These are phyloP conservation scores for Tulasnella sp. DNA, from an alignment of 768 basidiomycete species.

Conservation along the genomic window DNA sequence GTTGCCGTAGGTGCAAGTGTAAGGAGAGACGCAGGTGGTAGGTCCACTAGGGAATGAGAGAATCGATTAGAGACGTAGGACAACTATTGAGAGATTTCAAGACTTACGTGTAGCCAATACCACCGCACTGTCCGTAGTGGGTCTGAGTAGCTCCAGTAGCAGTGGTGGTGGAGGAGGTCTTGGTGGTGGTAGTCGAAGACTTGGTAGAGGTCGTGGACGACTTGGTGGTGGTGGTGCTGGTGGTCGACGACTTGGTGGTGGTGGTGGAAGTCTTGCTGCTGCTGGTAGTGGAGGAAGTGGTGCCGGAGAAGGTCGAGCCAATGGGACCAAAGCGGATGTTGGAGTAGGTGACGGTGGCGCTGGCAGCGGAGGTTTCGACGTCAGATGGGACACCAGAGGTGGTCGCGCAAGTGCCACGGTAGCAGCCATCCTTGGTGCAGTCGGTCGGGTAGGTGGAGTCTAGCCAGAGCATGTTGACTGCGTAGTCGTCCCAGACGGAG, in stretches of 20 bases:
- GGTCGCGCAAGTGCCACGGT: slow-evolving; percentile 20
- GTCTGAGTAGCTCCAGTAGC: slow-evolving; percentile 6
- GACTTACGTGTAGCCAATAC: slow-evolving; percentile 19
- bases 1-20: slow-evolving; percentile 15
- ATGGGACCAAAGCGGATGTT: slow-evolving; percentile 22
- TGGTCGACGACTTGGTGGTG: neutral
- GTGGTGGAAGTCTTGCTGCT: neutral
- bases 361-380: slow-evolving; percentile 5
- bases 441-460: slow-evolving; percentile 18
- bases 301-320: slow-evolving; percentile 11
- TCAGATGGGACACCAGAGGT: slow-evolving; percentile 17
- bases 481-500: slow-evolving; percentile 49
- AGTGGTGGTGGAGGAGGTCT: slow-evolving; percentile 9
- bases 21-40: slow-evolving; percentile 17
- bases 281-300: neutral
- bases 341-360: slow-evolving; percentile 17
- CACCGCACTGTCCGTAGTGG: slow-evolving; percentile 20
- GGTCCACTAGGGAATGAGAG: slow-evolving; percentile 1
- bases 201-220: neutral
- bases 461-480: slow-evolving; percentile 50
- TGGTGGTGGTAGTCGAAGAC: neutral
- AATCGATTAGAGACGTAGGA: neutral
- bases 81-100: neutral
- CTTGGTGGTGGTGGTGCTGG: slow-evolving; percentile 5
- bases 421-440: slow-evolving; percentile 16